Conservation (phyloP, 1,284 basidiomycete species). For the Schizophyllum commune region DNA sequence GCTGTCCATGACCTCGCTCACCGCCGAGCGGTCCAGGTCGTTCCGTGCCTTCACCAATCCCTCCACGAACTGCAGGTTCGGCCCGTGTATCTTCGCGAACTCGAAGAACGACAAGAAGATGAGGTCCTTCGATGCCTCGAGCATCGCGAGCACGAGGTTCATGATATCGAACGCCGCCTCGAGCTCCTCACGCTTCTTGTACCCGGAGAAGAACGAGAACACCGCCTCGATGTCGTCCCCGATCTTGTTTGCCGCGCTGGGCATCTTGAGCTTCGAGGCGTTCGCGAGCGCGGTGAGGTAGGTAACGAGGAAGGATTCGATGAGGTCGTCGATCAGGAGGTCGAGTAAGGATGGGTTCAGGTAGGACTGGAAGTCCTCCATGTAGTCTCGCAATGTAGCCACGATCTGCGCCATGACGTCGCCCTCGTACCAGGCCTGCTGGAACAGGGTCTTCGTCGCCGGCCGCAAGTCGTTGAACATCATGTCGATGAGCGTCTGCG, state of each 20-base stretch:
- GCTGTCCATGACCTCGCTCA: slow-evolving; percentile 92
- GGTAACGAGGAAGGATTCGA: slow-evolving; percentile 85
- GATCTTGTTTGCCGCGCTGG: slow-evolving; percentile 76
- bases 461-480: slow-evolving; percentile 94
- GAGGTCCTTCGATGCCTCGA: slow-evolving; percentile 88
- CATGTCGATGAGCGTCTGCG: slow-evolving; percentile 88
- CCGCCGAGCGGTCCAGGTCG: slow-evolving; percentile 83
- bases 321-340: slow-evolving; percentile 86
- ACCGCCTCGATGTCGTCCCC: slow-evolving; percentile 74
- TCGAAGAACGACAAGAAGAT: slow-evolving; percentile 93
- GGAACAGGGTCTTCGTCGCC: slow-evolving; percentile 84
- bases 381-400: slow-evolving; percentile 96
- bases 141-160: slow-evolving; percentile 76
- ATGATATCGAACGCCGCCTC: slow-evolving; percentile 82
- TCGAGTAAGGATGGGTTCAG: slow-evolving; percentile 91
- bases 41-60: slow-evolving; percentile 83
- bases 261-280: slow-evolving; percentile 84
- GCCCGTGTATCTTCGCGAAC: slow-evolving; percentile 94
- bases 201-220: slow-evolving; percentile 75
- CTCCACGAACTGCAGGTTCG: slow-evolving; percentile 89
- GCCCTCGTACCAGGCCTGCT: slow-evolving; percentile 83
- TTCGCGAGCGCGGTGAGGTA: slow-evolving; percentile 88
- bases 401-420: slow-evolving; percentile 73
- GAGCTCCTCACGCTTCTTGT: slow-evolving; percentile 78
- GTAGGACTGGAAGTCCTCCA: slow-evolving; percentile 85